A percentile compares a stretch with the other conserved stretches of the same genome.
Conservation (phyloP, 2,329 filamentous ascomycete genomes). For the Aspergillus sp. region DNA sequence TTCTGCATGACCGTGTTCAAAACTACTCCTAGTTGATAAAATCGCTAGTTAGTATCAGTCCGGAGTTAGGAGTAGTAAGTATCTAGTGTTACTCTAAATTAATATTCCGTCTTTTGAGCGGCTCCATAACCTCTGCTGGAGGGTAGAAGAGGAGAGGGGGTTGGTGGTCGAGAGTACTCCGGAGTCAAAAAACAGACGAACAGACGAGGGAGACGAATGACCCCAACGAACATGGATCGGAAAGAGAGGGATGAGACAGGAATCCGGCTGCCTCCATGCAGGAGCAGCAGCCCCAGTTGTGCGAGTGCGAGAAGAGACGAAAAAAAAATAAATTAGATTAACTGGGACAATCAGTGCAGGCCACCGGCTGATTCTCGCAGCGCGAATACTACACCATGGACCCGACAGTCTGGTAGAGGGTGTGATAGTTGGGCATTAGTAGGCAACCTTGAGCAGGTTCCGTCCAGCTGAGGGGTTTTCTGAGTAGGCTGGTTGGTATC, state of each 20-base stretch:
- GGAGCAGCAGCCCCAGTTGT: not conserved
- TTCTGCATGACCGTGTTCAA: too few relatives aligned
- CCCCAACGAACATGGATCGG: not conserved
- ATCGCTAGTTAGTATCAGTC: too few relatives aligned
- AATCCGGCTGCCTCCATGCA: conserved; percentile 1
- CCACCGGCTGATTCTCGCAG: conserved; percentile 19
- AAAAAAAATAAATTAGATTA: conserved; percentile 14
- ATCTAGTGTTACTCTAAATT: too few relatives aligned
- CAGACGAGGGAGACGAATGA: not conserved
- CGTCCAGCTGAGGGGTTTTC: conserved; percentile 19
- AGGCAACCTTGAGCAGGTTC: conserved; percentile 17
- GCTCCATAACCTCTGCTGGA: too few relatives aligned
- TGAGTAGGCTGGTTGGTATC: not conserved
- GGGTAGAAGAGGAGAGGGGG: too few relatives aligned
- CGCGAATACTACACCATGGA: conserved; percentile 21
- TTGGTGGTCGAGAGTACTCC: not conserved
- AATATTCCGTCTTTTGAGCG: too few relatives aligned
- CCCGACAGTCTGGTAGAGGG: conserved; percentile 29
- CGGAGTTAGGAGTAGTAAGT: too few relatives aligned
- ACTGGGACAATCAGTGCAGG: conserved; percentile 10
- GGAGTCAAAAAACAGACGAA: not conserved
- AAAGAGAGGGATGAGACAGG: not conserved
- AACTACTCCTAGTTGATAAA: too few relatives aligned
- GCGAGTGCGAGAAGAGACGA: too few relatives aligned
- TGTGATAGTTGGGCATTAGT: conserved; percentile 31